Evolutionary conservation across 192 early-diverging fungal genomes (phyloP), one percentile per base, ranked within the genome.

Genomic region (Bifiguratus adelaidae): DNA sequence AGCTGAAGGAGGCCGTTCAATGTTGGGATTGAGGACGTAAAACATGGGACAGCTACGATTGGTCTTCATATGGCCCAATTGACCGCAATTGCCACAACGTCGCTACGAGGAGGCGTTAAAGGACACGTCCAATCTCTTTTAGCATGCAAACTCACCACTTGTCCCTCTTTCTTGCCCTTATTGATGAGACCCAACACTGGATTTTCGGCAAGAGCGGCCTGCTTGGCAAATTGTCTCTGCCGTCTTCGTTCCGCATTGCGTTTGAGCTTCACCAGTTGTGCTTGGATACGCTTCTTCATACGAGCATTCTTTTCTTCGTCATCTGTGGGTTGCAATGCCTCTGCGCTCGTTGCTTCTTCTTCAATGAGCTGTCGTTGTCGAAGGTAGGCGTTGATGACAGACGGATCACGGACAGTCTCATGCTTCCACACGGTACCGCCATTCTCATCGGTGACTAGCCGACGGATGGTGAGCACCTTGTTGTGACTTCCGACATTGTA

Each of bases 301-400:
- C 68, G 35, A 28, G 68, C 66, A 11, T 74, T 74, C 55, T 74
- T 74, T 56, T 78, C 79, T 18, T 59, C 73, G 23, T 72, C 71
- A 27, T 75, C 67, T 4, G 73, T 71, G 16, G 76, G 71, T 25
- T 71, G 72, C 37, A 74, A 43, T 3, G 59, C 42, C 18, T 76
- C 73, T 2, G 71, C 55, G 41, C 64, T 63, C 29, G 7, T 15
- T 40, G 37, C 22, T 8, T 1, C 37, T 46, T 76, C 80, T 53
- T 95, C 89, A 53, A 92, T 89, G 44, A 89, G 57, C 30, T 78
- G 74, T 4, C 86, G 69, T 35, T 97, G 88, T 8, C 88, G 71
- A 48, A 94, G 61, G 47, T 97, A 97, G 15, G 86, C 85, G 51
- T 92, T 91, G 27, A 94, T 85, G 1, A 97, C 88, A 2, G 81